A percentile compares a stretch with the other conserved stretches of the same genome.
Conservation (phyloP, 1,139 yeast species). For the Citeromyces hawaiiensis region DNA sequence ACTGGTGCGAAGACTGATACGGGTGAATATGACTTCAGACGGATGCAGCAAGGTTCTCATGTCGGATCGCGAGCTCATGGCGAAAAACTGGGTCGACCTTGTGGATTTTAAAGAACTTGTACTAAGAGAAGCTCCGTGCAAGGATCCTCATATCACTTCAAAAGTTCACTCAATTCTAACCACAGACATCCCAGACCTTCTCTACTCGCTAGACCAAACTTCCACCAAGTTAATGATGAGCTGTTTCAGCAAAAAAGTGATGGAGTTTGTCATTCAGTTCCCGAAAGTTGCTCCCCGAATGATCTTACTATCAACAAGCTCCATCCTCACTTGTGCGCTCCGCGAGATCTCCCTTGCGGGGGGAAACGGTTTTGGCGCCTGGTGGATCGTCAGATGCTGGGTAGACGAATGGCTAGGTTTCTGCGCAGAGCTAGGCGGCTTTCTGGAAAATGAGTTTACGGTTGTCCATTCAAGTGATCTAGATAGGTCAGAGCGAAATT, state of each 20-base stretch:
- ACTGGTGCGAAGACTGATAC: constrained; percentile 41
- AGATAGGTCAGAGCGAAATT: background rate
- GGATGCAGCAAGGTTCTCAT: constrained; percentile 35
- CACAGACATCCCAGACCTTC: constrained; percentile 27
- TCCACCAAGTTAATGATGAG: background rate
- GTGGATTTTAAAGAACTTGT: constrained; percentile 39
- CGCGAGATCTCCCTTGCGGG: constrained; percentile 49
- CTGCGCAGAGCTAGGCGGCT: constrained; percentile 61
- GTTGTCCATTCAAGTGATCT: background rate
- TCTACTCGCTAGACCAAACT: constrained; percentile 9
- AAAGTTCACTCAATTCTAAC: constrained; percentile 26
- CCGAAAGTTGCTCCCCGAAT: constrained; percentile 39
- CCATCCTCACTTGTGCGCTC: constrained; percentile 48
- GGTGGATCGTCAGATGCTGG: constrained; percentile 79
- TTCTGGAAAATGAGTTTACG: constrained; percentile 15
- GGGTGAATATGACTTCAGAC: constrained; percentile 47
- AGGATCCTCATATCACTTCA: constrained; percentile 15
- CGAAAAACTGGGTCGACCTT: constrained; percentile 40
- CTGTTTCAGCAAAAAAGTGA: constrained; percentile 4
- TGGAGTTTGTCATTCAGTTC: constrained; percentile 19
- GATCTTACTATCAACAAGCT: constrained; percentile 39
- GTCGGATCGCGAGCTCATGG: constrained; percentile 35
- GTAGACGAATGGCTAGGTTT: constrained; percentile 60
- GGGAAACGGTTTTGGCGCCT: constrained; percentile 53
- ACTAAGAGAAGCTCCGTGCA: constrained; percentile 43